Evolutionary conservation across 1,139 yeast species (phyloP), one percentile per base, ranked within the genome.

Genomic region (Saccharomycopsis hybrid): DNA sequence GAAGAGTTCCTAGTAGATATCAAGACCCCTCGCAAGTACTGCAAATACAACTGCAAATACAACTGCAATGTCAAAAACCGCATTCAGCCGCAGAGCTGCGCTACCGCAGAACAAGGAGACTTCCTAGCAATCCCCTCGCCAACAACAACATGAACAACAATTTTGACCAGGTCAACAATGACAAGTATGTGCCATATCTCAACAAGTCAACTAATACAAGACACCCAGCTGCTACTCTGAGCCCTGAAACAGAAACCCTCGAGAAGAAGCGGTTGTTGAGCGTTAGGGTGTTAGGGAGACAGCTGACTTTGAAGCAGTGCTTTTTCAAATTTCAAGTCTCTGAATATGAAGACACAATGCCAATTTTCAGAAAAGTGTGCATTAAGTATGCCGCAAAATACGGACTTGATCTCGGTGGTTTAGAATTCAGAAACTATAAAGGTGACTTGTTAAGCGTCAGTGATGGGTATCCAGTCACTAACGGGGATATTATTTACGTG

Each of bases 401-500:
- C 29, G 47, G 52, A 2, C 32, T 46, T n/a, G 29, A 29, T 32
- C 9, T 46, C 4, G 29, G 29, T 2, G 28, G 31, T 9, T 33
- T 53, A 24, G 13, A 28, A n/a, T 53, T 53, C 30, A 28, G 41
- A 2, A 53, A 51, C 35, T 47, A 45, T 30, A 48, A 46, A 40
- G 54, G 54, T 3, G 51, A 49, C 24, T 38, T 9, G 7, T 29
- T 53, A 24, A 28, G 36, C 25, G 5, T 43, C n/a, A 25, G 13
- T 5, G 36, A 32, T 5, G 51, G 48, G 3, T 43, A 42, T 24
- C 44, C 5, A 4, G 40, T 53, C 32, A 18, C 11, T 8, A 47
- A 51, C 41, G 55, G 55, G 2, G 54, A 51, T 35, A 46, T 51
- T n/a, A 47, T 53, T 5, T 51, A 53, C 43, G 55, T 51, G 2